Base-by-base conservation (phyloP, 73 alveolate genomes). In the Tetrahymena thermophila region DNA sequence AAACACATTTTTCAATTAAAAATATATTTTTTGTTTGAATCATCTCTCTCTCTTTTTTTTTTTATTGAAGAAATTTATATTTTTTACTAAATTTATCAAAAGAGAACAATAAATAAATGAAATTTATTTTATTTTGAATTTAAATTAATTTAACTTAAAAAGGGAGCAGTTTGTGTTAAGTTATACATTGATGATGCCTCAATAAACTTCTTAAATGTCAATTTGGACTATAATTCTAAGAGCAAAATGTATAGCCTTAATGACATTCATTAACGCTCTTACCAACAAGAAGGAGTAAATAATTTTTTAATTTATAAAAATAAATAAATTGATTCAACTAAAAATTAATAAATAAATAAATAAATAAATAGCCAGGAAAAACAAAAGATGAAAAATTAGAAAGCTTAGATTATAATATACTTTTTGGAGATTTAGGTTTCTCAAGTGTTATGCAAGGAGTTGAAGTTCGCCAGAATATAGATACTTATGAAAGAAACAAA, bases 101-200 rank as follows among this genome's bases (percentile, higher is more conserved):
- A 37, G 10, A 37, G 44, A 40, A 40, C 16, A 40, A 40, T 40
- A 7, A 2, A 40, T 40, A 40, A 40, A 40, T n/a, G n/a, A 40
- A 0, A 7, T 9, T 6, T 4, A 2, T 40, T 40, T 40, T 40
- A 40, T 6, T 6, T 8, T 40, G 44, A 40, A 40, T 4, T 40
- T 40, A 40, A 2, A 40, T 6, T 40, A 3, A 40, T 40, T 40
- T 23, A 1, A 71, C 17, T 71, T 9, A 4, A 7, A 71, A 89
- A 95, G 94, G 97, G 97, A 43, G 95, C 95, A 13, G 95, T 95
- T 34, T 55, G 43, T 15, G 94, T 95, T 44, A 95, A 95, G 84
- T 50, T 95, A 94, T 44, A 71, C 8, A 95, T 95, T 34, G 97
- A 95, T 95, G 97, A 95, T 85, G 89, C 97, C 15, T 93, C 94